phyloP scores from a whole-genome alignment of 1,139 yeast genomes.

The Lodderomyces orthopsilosis region DNA sequence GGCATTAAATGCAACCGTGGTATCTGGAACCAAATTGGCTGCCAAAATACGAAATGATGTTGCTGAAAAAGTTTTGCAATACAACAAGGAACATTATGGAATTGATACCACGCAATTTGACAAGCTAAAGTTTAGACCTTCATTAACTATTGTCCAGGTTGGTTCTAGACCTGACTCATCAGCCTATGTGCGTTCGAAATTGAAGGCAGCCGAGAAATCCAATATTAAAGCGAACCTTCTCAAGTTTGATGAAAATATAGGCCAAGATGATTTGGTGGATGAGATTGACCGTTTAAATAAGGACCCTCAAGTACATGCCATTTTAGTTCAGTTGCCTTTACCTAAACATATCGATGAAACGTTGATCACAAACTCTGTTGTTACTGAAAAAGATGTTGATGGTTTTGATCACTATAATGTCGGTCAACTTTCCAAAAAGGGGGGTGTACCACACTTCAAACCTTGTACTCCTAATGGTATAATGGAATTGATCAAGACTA shows the following conservation, averaged over 20 bases:
- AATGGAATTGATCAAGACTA: conserved; percentile 62
- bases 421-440: conserved; percentile 72
- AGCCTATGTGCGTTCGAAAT: conserved; percentile 71
- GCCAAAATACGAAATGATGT: conserved; percentile 34
- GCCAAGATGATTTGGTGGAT: conserved; percentile 55
- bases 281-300: conserved; percentile 57
- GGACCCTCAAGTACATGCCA: conserved; percentile 65
- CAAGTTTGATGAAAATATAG: conserved; percentile 54
- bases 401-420: conserved; percentile 75
- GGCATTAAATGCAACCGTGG: conserved; percentile 35
- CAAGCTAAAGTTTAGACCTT: conserved; percentile 52
- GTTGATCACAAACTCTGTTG: conserved; percentile 62
- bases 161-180: conserved; percentile 77
- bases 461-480: conserved; percentile 85
- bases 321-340: conserved; percentile 70
- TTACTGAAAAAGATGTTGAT: conserved; percentile 71
- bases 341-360: conserved; percentile 72
- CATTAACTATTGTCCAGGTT: conserved; percentile 68
- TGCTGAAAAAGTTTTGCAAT: conserved; percentile 42
- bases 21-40: conserved; percentile 46
- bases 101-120: conserved; percentile 20
- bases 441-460: conserved; percentile 65
- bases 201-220: conserved; percentile 69
- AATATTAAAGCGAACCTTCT: conserved; percentile 59
- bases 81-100: conserved; percentile 30